Percentiles rank a stretch among this genome's conserved stretches.
Conservation (phyloP, 2,329 filamentous ascomycete species). For the Curvularia verruculosa region DNA sequence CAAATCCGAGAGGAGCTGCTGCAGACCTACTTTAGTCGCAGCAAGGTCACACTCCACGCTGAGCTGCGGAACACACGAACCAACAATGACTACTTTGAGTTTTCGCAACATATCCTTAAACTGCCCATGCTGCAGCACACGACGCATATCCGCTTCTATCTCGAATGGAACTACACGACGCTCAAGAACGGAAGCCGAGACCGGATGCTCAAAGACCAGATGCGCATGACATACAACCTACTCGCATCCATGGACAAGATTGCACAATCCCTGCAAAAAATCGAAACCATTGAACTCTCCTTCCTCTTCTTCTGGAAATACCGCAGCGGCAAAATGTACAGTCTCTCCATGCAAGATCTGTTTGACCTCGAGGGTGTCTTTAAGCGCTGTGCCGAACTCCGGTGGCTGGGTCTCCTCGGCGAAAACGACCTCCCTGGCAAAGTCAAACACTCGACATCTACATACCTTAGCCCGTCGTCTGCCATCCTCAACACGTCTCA, state of each 20-base stretch:
- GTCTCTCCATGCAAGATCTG: slow-evolving; percentile 44
- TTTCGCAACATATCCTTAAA: slow-evolving; percentile 42
- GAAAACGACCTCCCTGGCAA: slow-evolving; percentile 27
- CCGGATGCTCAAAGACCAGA: slow-evolving; percentile 34
- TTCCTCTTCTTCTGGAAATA: slow-evolving; percentile 47
- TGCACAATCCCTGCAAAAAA: slow-evolving; percentile 26
- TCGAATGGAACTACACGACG: slow-evolving; percentile 45
- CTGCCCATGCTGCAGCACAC: slow-evolving; percentile 38
- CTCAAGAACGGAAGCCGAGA: slow-evolving; percentile 26
- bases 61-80: slow-evolving; percentile 40
- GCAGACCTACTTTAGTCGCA: slow-evolving; percentile 34
- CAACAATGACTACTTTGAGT: slow-evolving; percentile 43
- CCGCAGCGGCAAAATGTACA: slow-evolving; percentile 41
- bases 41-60: slow-evolving; percentile 43
- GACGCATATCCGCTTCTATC: slow-evolving; percentile 42
- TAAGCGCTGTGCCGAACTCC: slow-evolving; percentile 41
- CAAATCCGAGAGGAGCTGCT: slow-evolving; percentile 41
- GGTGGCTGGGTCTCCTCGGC: slow-evolving; percentile 39
- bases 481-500: slow-evolving; percentile 9
- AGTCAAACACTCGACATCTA: slow-evolving; percentile 9
- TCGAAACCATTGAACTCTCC: slow-evolving; percentile 41
- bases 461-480: slow-evolving; percentile 24
- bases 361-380: slow-evolving; percentile 46
- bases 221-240: slow-evolving; percentile 40
- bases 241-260: slow-evolving; percentile 43